Evolutionary conservation across 2,329 filamentous ascomycete species (phyloP).

Genomic region (Fonsecaea erecta): DNA sequence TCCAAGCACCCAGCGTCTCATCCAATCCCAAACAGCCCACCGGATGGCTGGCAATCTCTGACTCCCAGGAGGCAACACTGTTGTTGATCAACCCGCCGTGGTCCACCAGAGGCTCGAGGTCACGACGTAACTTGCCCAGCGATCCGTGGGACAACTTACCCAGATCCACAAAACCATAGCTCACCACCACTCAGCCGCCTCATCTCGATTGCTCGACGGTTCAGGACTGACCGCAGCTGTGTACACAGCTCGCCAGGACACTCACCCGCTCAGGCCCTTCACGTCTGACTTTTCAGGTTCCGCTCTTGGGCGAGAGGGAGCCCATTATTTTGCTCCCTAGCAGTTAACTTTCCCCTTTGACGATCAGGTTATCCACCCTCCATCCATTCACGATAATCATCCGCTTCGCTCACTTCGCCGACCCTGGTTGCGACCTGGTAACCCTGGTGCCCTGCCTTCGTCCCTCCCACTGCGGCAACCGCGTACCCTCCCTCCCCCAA

Average conservation of each 20-base stretch:
- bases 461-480: constrained; percentile 1
- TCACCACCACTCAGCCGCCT: constrained; percentile 14
- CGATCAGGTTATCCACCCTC: constrained; percentile 22
- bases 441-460: constrained; percentile 9
- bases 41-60: constrained; percentile 9
- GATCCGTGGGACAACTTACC: constrained; percentile 15
- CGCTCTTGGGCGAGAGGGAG: constrained; percentile 11
- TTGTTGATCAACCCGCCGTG: constrained; percentile 21
- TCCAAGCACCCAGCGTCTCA: constrained; percentile 21
- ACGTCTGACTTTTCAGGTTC: constrained; percentile 3
- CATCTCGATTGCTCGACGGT: not conserved
- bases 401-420: not conserved
- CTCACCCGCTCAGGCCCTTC: constrained; percentile 4
- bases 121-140: constrained; percentile 18
- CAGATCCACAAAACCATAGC: not conserved
- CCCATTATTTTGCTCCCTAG: constrained; percentile 11
- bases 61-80: constrained; percentile 3
- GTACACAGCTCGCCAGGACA: not conserved
- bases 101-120: constrained; percentile 8
- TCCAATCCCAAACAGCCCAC: constrained; percentile 22
- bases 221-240: not conserved
- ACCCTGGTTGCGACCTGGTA: constrained; percentile 7
- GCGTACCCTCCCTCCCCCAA: not conserved
- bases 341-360: constrained; percentile 19
- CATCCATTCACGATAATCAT: constrained; percentile 5